Percentiles rank a stretch among this genome's conserved stretches.
phyloP scores from a whole-genome alignment of 179 eudicot genomes.

The Silene coronaria region DNA sequence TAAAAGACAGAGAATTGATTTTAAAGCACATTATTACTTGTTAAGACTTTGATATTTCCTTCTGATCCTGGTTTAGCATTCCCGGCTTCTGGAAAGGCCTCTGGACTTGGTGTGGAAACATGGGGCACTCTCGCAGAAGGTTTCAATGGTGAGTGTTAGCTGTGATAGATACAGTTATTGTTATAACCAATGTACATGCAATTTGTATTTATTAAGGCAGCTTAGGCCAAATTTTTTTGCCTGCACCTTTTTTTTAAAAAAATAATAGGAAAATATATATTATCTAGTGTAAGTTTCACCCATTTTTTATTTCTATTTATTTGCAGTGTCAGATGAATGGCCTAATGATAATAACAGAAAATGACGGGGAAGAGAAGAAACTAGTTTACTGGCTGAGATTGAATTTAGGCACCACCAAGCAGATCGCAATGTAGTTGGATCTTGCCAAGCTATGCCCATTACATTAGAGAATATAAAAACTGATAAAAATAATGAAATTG shows the following conservation, averaged over 20 bases:
- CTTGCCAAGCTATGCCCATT: slow-evolving; percentile 42
- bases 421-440: slow-evolving; percentile 27
- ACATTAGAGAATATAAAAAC: slow-evolving; percentile 42
- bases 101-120: too few species aligned
- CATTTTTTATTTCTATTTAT: neutral
- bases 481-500: slow-evolving; percentile 44
- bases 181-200: neutral
- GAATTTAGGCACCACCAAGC: neutral
- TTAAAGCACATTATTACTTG: neutral
- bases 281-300: neutral
- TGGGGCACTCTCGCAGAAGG: too few species aligned
- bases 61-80: too few species aligned
- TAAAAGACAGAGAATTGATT: neutral
- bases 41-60: too few species aligned
- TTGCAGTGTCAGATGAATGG: too few species aligned
- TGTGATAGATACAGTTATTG: too few species aligned
- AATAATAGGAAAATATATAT: too few species aligned
- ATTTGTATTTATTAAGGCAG: neutral
- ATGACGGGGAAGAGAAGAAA: too few species aligned
- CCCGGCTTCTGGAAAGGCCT: too few species aligned
- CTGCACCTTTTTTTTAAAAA: neutral
- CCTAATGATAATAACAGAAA: too few species aligned
- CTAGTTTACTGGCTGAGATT: too few species aligned
- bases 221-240: neutral
- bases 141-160: too few species aligned